These are phyloP conservation scores for Populus trichocarpa DNA, from an alignment of 441 rosid species.

Conservation along the genomic window DNA sequence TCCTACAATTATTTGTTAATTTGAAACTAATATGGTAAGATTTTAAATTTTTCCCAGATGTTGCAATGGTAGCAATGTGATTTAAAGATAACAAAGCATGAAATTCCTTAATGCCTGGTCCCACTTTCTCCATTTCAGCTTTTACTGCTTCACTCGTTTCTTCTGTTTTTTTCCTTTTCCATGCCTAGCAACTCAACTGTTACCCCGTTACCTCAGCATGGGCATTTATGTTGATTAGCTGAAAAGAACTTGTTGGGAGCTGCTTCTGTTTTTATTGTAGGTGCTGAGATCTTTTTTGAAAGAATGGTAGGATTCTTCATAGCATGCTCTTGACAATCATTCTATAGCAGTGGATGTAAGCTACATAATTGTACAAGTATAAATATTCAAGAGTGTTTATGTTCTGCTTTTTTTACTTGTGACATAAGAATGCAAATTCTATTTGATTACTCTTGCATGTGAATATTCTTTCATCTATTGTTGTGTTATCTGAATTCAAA, in stretches of 20 bases:
- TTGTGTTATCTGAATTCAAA: background rate
- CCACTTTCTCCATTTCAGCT: background rate
- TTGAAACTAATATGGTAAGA: background rate
- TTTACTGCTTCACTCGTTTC: background rate
- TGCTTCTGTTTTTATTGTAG: background rate
- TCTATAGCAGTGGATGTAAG: background rate
- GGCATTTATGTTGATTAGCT: background rate
- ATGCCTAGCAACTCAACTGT: background rate
- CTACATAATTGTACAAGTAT: background rate
- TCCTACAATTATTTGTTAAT: background rate
- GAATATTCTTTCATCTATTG: background rate
- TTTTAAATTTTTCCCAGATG: background rate
- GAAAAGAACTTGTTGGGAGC: background rate
- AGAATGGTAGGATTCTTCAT: background rate
- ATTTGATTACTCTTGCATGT: background rate
- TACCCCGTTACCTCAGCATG: background rate
- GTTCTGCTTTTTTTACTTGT: background rate
- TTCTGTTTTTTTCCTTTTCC: background rate
- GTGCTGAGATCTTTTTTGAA: background rate
- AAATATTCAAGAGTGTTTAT: background rate
- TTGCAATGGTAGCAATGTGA: background rate
- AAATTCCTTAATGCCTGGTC: background rate
- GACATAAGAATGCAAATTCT: background rate
- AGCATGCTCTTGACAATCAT: background rate
- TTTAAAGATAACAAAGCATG: background rate